phyloP scores from a whole-genome alignment of 1,139 yeast genomes.

The Meyerozyma guilliermondii region DNA sequence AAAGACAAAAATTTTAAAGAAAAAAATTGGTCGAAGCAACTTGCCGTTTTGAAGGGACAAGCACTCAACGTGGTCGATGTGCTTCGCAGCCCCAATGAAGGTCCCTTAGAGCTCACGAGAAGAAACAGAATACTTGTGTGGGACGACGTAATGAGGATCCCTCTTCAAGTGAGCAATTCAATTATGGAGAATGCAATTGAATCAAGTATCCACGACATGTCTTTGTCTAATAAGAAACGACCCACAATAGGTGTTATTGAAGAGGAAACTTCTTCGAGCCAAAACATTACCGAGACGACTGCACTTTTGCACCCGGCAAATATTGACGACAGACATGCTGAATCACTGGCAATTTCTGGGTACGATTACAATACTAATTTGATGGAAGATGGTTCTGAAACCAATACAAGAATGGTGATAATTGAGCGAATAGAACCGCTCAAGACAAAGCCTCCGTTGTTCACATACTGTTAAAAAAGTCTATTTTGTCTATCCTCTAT shows the following conservation, averaged over 20 bases:
- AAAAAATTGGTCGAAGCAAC: slow-evolving; percentile 63
- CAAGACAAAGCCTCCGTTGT: slow-evolving; percentile 55
- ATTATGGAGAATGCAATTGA: slow-evolving; percentile 15
- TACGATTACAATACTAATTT: slow-evolving; percentile 16
- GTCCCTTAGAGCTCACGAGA: slow-evolving; percentile 64
- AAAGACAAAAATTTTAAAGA: slow-evolving; percentile 60
- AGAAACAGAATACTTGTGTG: slow-evolving; percentile 52
- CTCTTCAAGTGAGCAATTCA: slow-evolving; percentile 24
- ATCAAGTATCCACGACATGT: slow-evolving; percentile 16
- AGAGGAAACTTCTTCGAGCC: neutral
- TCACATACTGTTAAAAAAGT: slow-evolving; percentile 58
- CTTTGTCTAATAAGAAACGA: neutral
- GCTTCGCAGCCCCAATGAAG: slow-evolving; percentile 51
- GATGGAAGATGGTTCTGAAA: slow-evolving; percentile 12
- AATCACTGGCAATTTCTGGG: slow-evolving; percentile 14
- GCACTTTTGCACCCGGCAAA: neutral
- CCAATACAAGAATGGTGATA: slow-evolving; percentile 40
- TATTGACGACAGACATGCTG: neutral
- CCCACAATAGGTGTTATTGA: neutral
- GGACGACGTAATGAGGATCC: slow-evolving; percentile 62
- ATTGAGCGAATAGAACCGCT: slow-evolving; percentile 61
- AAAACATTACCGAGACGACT: neutral
- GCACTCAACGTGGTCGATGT: slow-evolving; percentile 74
- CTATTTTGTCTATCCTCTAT: neutral
- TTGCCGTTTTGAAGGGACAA: slow-evolving; percentile 73